Evolutionary conservation across 2,329 filamentous ascomycete species (phyloP).

Genomic region (Colletotrichum eleusines): DNA sequence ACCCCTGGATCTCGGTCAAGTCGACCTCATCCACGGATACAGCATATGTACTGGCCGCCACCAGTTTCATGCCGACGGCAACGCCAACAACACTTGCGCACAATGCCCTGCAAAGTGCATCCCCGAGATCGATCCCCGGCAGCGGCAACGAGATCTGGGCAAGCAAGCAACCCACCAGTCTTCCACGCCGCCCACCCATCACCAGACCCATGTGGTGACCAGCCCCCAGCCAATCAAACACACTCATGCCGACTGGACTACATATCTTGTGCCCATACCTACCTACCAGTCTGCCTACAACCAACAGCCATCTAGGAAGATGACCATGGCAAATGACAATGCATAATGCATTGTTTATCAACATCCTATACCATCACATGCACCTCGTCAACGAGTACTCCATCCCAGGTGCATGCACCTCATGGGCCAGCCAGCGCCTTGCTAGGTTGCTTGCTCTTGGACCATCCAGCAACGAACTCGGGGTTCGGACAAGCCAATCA

Average conservation of each 20-base stretch:
- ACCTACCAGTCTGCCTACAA: neutral
- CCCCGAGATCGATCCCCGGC: constrained; percentile 32
- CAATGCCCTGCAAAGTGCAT: constrained; percentile 23
- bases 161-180: constrained; percentile 15
- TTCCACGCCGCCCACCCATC: constrained; percentile 14
- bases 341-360: constrained; percentile 1
- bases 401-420: neutral
- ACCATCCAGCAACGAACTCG: neutral
- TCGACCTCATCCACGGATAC: neutral
- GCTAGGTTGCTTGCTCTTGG: constrained; percentile 5
- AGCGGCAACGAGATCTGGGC: constrained; percentile 35
- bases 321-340: constrained; percentile 9
- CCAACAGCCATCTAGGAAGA: neutral
- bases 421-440: constrained; percentile 7
- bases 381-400: neutral
- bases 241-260: neutral
- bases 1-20: constrained; percentile 19
- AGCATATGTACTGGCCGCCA: neutral
- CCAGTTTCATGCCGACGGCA: constrained; percentile 9
- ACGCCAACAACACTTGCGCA: constrained; percentile 6
- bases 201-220: constrained; percentile 2
- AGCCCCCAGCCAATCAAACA: neutral
- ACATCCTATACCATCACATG: constrained; percentile 4
- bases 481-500: constrained; percentile 17
- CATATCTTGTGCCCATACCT: neutral